Evolutionary conservation across 1,284 basidiomycete species (phyloP), one percentile per base, ranked within the genome.

Genomic region (Cryptococcus sp.): DNA sequence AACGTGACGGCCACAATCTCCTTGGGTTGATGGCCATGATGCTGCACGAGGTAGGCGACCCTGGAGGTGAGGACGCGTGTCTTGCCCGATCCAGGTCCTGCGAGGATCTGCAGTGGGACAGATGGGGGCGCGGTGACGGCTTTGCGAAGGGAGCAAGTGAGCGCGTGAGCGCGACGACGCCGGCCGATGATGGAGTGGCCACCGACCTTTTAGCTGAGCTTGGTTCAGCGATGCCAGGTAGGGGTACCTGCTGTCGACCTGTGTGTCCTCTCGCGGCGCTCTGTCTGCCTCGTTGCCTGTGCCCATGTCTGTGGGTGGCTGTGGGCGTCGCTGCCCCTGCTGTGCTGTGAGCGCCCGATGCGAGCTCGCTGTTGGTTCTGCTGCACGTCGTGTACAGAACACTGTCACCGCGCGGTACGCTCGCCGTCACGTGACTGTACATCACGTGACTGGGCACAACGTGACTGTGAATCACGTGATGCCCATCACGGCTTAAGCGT

Each of bases 1-100:
- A 89, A 90, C 0, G 88, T 90, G 2, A 91, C 88, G 1, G 87
- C 87, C 60, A 86, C 87, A 76, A 91, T 87, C 46, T 84, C 79
- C 4, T 80, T 78, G 0, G 88, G 84, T 11, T 79, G 72, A 24
- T 86, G 73, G 12, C 69, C 69, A 68, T 87, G 83, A 44, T 81
- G 75, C 21, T 84, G 76, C 38, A 91, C 84, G 20, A 94, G 79
- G 69, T 90, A 81, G 0, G 87, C 89, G 38, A 92, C 88, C 15
- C 90, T 81, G 39, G 84, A 84, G 2, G 88, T 92, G 20, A 94
- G 76, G n/a, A 89, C 87, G 77, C 86, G 68, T 0, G 79, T 79
- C 65, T 81, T 82, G 35, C 89, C 89, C 66, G 87, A 89, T 7
- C 89, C 89, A 4, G 90, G 90, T 4, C 89, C 89, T 21, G 89